Evolutionary conservation across 1,284 basidiomycete genomes (phyloP), one percentile per base, ranked within the genome.

Genomic region (Cryptococcus hybrid): DNA sequence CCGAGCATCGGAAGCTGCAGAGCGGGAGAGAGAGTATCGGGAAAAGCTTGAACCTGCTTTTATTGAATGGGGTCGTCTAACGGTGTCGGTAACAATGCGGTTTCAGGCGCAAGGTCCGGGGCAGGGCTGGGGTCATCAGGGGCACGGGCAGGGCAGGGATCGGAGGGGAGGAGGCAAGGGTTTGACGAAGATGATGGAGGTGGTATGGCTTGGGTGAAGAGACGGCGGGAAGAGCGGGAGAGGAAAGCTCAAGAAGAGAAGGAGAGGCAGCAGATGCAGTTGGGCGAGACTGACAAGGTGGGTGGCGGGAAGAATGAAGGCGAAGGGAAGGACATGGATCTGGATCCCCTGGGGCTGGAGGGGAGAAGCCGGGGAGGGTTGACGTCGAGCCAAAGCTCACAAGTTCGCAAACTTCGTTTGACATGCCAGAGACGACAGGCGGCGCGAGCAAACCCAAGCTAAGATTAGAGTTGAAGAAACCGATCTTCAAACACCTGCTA

Each of bases 181-280:
- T 24, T 24, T 7, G 75, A 77, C 44, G 68, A 68, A 11, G 74
- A 78, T 50, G 77, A 77, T 56, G 77, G 77, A 9, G 72, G 74
- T 46, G 77, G 77, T 7, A 77, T 78, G 73, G 71, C 70, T 6
- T 78, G 77, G 77, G 71, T 77, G 46, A 73, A 71, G 64, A 60
- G 59, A 46, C 59, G 77, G 7, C 61, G 75, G 24, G 73, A 77
- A 57, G 73, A 72, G 57, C 58, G 74, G n/a, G 63, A 72, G 55
- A 64, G 63, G 38, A 58, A 59, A 52, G 67, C 66, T 18, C 46
- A 59, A 61, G 60, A 69, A 59, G 59, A 65, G 43, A 45, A 63
- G 59, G 63, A 64, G 56, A 18, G 56, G 46, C 37, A 59, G 51
- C 60, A 56, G 47, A 24, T 30, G 47, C 57, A 60, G 40, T 49